A percentile compares a stretch with the other conserved stretches of the same genome.
These are phyloP conservation scores for Murraya paniculata DNA, from an alignment of 345 rosid genomes.

Conservation along the genomic window DNA sequence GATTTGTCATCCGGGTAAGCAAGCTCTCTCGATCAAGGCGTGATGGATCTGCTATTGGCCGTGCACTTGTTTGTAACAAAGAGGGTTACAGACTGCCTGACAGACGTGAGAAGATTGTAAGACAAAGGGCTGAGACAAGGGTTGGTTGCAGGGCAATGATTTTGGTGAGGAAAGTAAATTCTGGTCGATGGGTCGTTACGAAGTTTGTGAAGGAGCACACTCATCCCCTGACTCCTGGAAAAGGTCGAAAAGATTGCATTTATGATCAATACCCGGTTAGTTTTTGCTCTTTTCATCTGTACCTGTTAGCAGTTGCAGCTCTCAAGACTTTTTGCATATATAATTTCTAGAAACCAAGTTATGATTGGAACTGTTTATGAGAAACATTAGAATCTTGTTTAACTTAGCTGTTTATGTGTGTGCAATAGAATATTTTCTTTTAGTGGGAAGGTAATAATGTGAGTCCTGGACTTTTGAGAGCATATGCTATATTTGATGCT, in stretches of 20 bases:
- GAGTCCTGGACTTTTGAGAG: background rate
- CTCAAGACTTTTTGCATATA: background rate
- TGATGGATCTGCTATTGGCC: conserved; percentile 92
- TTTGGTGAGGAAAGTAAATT: conserved; percentile 85
- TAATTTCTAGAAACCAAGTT: background rate
- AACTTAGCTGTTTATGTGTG: background rate
- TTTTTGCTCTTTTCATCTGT: conserved; percentile 13
- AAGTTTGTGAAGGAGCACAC: conserved; percentile 91
- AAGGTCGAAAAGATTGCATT: conserved; percentile 84
- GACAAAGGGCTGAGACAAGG: conserved; percentile 95
- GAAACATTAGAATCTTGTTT: background rate
- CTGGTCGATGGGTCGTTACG: conserved; percentile 92
- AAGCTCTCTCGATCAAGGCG: conserved; percentile 95
- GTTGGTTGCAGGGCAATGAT: conserved; percentile 99
- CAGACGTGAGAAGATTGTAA: conserved; percentile 87
- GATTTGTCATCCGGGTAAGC: conserved; percentile 95
- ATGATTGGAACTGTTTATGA: background rate
- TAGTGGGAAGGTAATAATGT: background rate
- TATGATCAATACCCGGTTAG: conserved; percentile 98
- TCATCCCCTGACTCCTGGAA: conserved; percentile 84
- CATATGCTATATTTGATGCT: background rate
- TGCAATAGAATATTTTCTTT: background rate
- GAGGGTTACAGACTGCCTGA: conserved; percentile 94
- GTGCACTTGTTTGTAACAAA: conserved; percentile 95
- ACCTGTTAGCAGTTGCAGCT: background rate